Conservation (phyloP, 768 basidiomycete species). For the Naganishia kalamii region DNA sequence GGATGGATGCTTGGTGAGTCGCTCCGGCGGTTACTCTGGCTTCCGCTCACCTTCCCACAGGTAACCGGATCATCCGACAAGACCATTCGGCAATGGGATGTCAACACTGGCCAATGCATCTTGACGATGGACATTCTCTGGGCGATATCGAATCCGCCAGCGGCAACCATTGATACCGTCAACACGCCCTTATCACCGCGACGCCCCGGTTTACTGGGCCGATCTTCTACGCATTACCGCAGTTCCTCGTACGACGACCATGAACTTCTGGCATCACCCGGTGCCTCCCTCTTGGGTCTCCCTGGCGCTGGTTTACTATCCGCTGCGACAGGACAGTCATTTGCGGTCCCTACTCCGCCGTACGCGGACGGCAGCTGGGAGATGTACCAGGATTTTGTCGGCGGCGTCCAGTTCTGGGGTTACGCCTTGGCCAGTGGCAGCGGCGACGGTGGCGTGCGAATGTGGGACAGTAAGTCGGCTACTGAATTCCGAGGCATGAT, state of each 20-base stretch:
- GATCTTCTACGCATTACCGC: slow-evolving; percentile 19
- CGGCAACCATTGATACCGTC: slow-evolving; percentile 22
- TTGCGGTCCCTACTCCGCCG: slow-evolving; percentile 77
- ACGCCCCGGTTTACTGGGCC: slow-evolving; percentile 14
- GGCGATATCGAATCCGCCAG: slow-evolving; percentile 87
- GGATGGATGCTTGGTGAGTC: slow-evolving; percentile 71
- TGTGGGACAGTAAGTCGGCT: slow-evolving; percentile 91
- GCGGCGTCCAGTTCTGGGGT: slow-evolving; percentile 97
- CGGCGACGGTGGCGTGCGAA: slow-evolving; percentile 91
- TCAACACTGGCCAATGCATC: slow-evolving; percentile 92
- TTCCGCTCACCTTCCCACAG: slow-evolving; percentile 28
- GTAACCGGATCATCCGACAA: slow-evolving; percentile 98
- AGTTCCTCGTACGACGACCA: slow-evolving; percentile 26
- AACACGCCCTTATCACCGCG: slow-evolving; percentile 25
- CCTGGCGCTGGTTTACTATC: slow-evolving; percentile 44
- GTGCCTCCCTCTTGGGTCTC: slow-evolving; percentile 35
- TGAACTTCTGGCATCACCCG: slow-evolving; percentile 36
- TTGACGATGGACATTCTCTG: slow-evolving; percentile 99
- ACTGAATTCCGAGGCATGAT: background rate
- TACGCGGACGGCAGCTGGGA: slow-evolving; percentile 87
- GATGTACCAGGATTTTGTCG: slow-evolving; percentile 94
- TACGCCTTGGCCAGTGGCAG: slow-evolving; percentile 95
- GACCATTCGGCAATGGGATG: slow-evolving; percentile 96
- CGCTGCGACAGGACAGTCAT: slow-evolving; percentile 56
- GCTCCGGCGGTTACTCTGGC: background rate